Base-by-base conservation (phyloP, 306 rosid species). In the Pterocarpus macrocarpus region DNA sequence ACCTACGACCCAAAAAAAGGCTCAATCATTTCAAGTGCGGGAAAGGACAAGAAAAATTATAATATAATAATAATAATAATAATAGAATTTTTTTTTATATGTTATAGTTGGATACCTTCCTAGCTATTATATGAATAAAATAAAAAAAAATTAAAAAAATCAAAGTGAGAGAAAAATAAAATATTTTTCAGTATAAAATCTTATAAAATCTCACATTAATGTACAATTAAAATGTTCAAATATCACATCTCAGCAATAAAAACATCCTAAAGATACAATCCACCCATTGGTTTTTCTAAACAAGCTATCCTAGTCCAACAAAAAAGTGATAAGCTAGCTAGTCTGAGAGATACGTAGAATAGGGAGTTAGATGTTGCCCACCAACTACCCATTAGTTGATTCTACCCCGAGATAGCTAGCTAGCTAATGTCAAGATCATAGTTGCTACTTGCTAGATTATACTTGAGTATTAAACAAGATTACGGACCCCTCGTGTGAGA, bases 401-500 rank as follows among this genome's bases (percentile, higher is more conserved):
- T 81, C 49, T 78, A 69, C 28, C 74, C 47, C 32, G 4, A 9
- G 4, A 30, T 6, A 53, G 75, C 30, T 50, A 36, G 44, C 72
- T 62, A 76, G 50, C 36, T 71, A 14, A 64, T 50, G 15, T 22
- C 50, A 59, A 79, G 28, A 66, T 36, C 58, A 34, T 49, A 82
- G 82, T 47, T 22, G 28, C 28, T 22, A 22, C 28, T 56, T 59
- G 49, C 77, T 61, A 78, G 30, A 75, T 75, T 50, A 73, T 62
- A 77, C 49, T 17, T 8, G 75, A 50, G 66, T 52, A 45, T 52
- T 71, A 84, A 77, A 80, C 78, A 82, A 76, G 75, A 86, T 81
- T 81, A 53, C 7, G 53, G 88, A 83, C 76, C 89, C 82, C 92
- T 85, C 90, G 93, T 90, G 97, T 79, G 91, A 75, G 14, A 81